These are phyloP conservation scores for Dactylorhiza incarnata DNA, from an alignment of 106 monocot genomes.

Conservation along the genomic window DNA sequence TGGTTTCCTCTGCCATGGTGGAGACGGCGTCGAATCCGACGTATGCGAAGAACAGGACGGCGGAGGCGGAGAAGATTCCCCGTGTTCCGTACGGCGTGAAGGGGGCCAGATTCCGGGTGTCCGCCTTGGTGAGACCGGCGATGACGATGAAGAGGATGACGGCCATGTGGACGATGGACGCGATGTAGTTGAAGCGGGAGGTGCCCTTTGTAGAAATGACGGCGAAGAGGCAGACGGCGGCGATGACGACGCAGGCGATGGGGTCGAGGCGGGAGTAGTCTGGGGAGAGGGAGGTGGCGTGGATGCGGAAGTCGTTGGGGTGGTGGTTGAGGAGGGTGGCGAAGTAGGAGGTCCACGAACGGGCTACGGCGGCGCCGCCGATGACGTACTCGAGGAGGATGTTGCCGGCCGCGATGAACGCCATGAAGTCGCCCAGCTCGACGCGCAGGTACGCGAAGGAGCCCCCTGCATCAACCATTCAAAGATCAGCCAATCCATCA, in stretches of 20 bases:
- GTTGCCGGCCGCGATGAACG: constrained; percentile 91
- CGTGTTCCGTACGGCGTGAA: constrained; percentile 60
- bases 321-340: constrained; percentile 71
- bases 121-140: constrained; percentile 67
- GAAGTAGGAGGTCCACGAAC: constrained; percentile 92
- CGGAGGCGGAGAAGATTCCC: constrained; percentile 65
- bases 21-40: constrained; percentile 72
- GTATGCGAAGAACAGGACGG: constrained; percentile 83
- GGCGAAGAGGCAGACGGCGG: constrained; percentile 43
- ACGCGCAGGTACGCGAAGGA: constrained; percentile 90
- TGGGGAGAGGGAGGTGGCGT: constrained; percentile 30
- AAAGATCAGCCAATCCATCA: too few species aligned
- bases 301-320: constrained; percentile 77
- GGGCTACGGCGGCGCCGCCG: constrained; percentile 78
- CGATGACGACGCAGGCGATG: constrained; percentile 56
- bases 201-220: constrained; percentile 66
- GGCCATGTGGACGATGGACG: constrained; percentile 66
- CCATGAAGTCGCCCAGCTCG: constrained; percentile 89
- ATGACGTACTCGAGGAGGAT: constrained; percentile 90
- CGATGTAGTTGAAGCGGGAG: constrained; percentile 81
- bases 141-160: constrained; percentile 71
- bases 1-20: constrained; percentile 92
- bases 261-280: constrained; percentile 79
- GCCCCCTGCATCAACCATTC: constrained; percentile 30
- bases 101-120: constrained; percentile 39